Percentiles rank a stretch among this genome's conserved stretches.
Conservation (phyloP, 768 basidiomycete genomes). For the Thelephora aurantiotincta region DNA sequence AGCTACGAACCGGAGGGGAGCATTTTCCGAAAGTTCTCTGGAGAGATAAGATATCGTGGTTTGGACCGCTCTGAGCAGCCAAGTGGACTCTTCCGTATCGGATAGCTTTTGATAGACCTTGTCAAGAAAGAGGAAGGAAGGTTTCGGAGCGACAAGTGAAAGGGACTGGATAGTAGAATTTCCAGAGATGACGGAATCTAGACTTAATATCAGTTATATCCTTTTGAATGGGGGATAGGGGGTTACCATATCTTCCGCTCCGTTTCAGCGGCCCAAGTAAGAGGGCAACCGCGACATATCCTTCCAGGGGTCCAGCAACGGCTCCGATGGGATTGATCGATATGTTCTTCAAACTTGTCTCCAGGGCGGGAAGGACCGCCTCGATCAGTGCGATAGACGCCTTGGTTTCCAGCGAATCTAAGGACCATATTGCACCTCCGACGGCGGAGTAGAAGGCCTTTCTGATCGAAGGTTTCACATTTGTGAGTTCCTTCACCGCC, state of each 20-base stretch:
- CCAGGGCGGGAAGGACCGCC: slow-evolving; percentile 45
- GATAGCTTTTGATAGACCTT: slow-evolving; percentile 69
- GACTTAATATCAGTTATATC: slow-evolving; percentile 5
- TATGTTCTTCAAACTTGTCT: slow-evolving; percentile 53
- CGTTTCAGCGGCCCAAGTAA: slow-evolving; percentile 47
- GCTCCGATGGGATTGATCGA: slow-evolving; percentile 44
- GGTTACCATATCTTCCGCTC: slow-evolving; percentile 40
- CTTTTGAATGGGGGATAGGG: slow-evolving; percentile 6
- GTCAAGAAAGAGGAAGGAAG: slow-evolving; percentile 80
- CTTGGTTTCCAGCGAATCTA: slow-evolving; percentile 23
- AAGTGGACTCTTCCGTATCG: slow-evolving; percentile 48
- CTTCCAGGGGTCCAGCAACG: slow-evolving; percentile 63
- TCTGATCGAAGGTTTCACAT: slow-evolving; percentile 44
- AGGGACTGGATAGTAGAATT: slow-evolving; percentile 35
- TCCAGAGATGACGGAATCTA: slow-evolving; percentile 33
- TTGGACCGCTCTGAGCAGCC: slow-evolving; percentile 60
- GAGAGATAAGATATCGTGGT: slow-evolving; percentile 33
- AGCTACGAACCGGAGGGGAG: too few relatives aligned
- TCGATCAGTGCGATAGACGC: slow-evolving; percentile 38
- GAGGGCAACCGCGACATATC: slow-evolving; percentile 61
- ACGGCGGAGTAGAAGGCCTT: slow-evolving; percentile 50
- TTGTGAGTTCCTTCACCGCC: slow-evolving; percentile 61
- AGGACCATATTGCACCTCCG: slow-evolving; percentile 44
- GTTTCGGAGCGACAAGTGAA: slow-evolving; percentile 41
- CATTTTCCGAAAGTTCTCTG: slow-evolving; percentile 36